Evolutionary conservation across 345 rosid species (phyloP).

Genomic region (Hibiscus syriacus): DNA sequence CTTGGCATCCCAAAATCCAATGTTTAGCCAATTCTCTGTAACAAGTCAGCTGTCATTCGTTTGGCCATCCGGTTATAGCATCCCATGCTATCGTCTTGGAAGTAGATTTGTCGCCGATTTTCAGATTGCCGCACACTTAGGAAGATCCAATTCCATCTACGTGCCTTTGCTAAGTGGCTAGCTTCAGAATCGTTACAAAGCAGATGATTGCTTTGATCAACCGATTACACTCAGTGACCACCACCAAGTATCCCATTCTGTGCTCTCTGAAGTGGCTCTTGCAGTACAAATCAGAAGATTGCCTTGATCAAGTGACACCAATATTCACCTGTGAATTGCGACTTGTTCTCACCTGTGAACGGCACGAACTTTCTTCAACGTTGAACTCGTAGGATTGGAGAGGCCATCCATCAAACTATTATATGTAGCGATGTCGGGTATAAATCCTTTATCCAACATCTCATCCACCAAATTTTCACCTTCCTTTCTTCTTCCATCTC

Average conservation of each 20-base stretch:
- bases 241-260: neutral
- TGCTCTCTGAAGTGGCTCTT: neutral
- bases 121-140: neutral
- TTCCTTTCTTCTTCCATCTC: slow-evolving; percentile 53
- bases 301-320: neutral
- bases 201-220: neutral
- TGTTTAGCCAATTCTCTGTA: neutral
- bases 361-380: slow-evolving; percentile 2
- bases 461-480: slow-evolving; percentile 59
- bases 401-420: slow-evolving; percentile 58
- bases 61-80: neutral
- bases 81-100: neutral
- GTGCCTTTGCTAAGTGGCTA: neutral
- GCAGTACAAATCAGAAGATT: neutral
- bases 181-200: neutral
- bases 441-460: slow-evolving; percentile 75
- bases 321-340: too few relatives aligned
- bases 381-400: slow-evolving; percentile 15
- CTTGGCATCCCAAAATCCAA: neutral
- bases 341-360: neutral
- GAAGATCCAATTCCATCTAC: neutral
- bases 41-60: neutral
- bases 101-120: neutral
- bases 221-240: neutral
- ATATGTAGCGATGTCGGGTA: slow-evolving; percentile 67